phyloP scores from a whole-genome alignment of 495 filamentous ascomycete species.

The Chaetomium fimeti region DNA sequence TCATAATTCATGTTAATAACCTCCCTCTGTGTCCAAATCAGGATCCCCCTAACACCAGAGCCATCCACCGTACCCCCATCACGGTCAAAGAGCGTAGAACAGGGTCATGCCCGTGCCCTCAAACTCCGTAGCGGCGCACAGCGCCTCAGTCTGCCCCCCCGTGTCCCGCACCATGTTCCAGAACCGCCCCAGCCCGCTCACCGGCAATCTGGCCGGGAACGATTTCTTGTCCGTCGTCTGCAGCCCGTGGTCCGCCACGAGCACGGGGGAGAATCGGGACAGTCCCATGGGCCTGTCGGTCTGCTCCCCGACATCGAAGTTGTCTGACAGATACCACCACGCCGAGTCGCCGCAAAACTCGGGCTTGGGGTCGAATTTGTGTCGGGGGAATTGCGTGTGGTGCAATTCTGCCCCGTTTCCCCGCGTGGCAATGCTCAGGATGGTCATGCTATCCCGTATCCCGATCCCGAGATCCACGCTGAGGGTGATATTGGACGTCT shows the following conservation, averaged over 20 bases:
- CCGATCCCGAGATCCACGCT: background rate
- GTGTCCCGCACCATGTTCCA: slow-evolving; percentile 6
- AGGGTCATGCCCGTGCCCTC: slow-evolving; percentile 7
- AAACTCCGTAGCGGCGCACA: background rate
- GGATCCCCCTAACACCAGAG: no score
- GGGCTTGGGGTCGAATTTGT: background rate
- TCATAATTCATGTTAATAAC: no score
- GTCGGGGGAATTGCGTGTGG: background rate
- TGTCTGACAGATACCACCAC: slow-evolving; percentile 7
- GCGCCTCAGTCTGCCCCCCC: background rate
- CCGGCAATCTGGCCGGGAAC: background rate
- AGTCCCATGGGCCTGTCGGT: no score
- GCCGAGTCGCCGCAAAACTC: slow-evolving; percentile 11
- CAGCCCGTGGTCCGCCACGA: background rate
- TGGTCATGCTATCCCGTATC: background rate
- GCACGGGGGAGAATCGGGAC: background rate
- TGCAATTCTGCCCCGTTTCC: background rate
- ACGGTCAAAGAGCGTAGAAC: background rate
- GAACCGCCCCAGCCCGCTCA: background rate
- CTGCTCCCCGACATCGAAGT: background rate
- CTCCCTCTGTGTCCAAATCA: no score
- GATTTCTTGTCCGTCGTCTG: background rate
- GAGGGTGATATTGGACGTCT: background rate
- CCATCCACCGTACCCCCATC: background rate
- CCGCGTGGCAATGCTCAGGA: background rate